Conservation (phyloP, 2,329 filamentous ascomycete species). For the Passalora sequoiae region DNA sequence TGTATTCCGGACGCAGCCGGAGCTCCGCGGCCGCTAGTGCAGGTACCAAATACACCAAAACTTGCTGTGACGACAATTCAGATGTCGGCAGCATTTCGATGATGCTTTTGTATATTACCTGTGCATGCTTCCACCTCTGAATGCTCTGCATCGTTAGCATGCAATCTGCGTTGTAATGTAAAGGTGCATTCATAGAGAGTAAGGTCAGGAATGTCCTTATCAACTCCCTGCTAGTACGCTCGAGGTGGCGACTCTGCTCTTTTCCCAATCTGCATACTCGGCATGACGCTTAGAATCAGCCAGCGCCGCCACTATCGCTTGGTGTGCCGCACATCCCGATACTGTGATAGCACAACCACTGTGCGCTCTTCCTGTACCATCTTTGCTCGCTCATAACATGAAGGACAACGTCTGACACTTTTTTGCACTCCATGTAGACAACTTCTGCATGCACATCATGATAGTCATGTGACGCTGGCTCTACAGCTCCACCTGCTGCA, state of each 20-base stretch:
- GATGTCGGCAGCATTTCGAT: too few relatives aligned
- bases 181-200: too few relatives aligned
- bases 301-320: slow-evolving; percentile 4
- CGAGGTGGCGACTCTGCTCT: too few relatives aligned
- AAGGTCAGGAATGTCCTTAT: too few relatives aligned
- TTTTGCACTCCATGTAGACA: slow-evolving; percentile 6
- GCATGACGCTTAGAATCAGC: too few relatives aligned
- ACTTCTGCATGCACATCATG: slow-evolving; percentile 2
- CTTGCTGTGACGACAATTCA: too few relatives aligned
- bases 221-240: too few relatives aligned
- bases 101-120: too few relatives aligned
- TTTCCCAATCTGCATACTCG: too few relatives aligned
- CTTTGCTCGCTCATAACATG: slow-evolving; percentile 8
- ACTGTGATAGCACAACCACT: slow-evolving; percentile 3
- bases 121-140: too few relatives aligned
- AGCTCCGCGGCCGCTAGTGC: neutral
- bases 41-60: neutral
- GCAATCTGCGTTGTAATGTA: too few relatives aligned
- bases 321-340: slow-evolving; percentile 3
- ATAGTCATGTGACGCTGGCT: neutral
- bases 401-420: neutral
- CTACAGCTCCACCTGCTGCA: slow-evolving; percentile 4
- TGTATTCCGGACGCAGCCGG: neutral
- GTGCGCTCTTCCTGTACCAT: neutral
- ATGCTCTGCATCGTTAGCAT: too few relatives aligned